Percentiles rank a stretch among this genome's conserved stretches.
Conservation (phyloP, 2,329 filamentous ascomycete genomes). For the Pseudogymnoascus sp. region DNA sequence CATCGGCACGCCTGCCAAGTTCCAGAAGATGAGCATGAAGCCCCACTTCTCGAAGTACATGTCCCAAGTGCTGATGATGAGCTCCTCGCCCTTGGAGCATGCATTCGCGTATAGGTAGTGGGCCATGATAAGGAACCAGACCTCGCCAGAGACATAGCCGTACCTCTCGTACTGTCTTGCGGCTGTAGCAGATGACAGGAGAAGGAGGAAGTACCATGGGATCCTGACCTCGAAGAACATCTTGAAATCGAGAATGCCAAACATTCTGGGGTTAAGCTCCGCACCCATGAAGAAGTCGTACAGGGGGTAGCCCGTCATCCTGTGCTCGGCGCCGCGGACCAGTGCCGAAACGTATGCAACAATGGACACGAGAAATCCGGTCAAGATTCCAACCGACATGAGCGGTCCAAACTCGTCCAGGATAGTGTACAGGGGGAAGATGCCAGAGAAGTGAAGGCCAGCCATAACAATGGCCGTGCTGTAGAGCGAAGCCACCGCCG, state of each 20-base stretch:
- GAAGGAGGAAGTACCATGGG: slow-evolving; percentile 84
- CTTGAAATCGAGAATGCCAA: slow-evolving; percentile 78
- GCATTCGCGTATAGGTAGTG: slow-evolving; percentile 90
- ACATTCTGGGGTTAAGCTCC: slow-evolving; percentile 79
- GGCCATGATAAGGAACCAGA: slow-evolving; percentile 75
- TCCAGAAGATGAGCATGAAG: slow-evolving; percentile 98
- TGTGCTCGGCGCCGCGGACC: slow-evolving; percentile 71
- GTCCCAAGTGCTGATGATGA: slow-evolving; percentile 85
- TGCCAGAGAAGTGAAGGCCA: slow-evolving; percentile 69
- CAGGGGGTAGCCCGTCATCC: slow-evolving; percentile 76
- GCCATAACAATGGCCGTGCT: slow-evolving; percentile 65
- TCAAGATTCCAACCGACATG: slow-evolving; percentile 86
- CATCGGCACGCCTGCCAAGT: slow-evolving; percentile 81
- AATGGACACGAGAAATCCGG: slow-evolving; percentile 75
- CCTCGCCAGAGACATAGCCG: slow-evolving; percentile 79
- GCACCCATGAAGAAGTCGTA: slow-evolving; percentile 92
- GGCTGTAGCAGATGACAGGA: slow-evolving; percentile 67
- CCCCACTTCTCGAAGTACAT: slow-evolving; percentile 98
- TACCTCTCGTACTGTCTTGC: slow-evolving; percentile 77
- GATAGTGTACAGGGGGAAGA: slow-evolving; percentile 85
- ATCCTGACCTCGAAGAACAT: slow-evolving; percentile 94
- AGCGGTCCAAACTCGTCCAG: slow-evolving; percentile 93
- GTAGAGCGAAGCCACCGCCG: slow-evolving; percentile 80
- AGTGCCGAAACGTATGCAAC: slow-evolving; percentile 82
- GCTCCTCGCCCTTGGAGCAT: slow-evolving; percentile 84